Evolutionary conservation across 108 stramenopile genomes (phyloP).

Genomic region (Bacterosira constricta): DNA sequence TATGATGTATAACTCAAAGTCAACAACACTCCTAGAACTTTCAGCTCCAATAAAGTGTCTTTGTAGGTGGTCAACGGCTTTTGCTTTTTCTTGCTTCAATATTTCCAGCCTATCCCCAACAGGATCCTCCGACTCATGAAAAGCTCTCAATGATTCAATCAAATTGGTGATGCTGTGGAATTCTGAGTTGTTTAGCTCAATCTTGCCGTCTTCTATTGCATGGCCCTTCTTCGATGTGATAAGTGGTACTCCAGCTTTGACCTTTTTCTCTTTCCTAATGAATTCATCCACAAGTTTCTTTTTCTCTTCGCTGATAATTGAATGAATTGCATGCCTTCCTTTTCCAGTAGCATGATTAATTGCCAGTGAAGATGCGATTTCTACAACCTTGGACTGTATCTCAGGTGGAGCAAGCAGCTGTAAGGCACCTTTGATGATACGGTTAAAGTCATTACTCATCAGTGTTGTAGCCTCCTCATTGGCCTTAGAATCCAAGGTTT

Average conservation of each 20-base stretch:
- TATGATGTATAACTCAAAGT: conserved; percentile 24
- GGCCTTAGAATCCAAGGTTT: conserved; percentile 13
- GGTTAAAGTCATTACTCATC: conserved; percentile 20
- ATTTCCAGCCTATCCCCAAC: not conserved
- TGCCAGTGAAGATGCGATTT: conserved; percentile 43
- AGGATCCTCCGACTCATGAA: not conserved
- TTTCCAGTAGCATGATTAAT: conserved; percentile 27
- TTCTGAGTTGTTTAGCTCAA: not conserved
- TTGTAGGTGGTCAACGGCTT: conserved; percentile 7
- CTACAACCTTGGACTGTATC: conserved; percentile 29
- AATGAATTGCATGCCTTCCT: conserved; percentile 23
- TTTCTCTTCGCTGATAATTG: conserved; percentile 27
- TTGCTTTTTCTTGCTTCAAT: conserved; percentile 9
- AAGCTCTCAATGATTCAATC: conserved; percentile 5
- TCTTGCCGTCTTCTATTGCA: not conserved
- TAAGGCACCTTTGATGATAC: conserved; percentile 26
- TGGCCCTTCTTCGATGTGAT: not conserved
- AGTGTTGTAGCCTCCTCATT: conserved; percentile 4
- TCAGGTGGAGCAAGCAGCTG: conserved; percentile 26
- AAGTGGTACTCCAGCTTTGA: conserved; percentile 31
- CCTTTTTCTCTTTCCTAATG: conserved; percentile 32
- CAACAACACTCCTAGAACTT: conserved; percentile 5
- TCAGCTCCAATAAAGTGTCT: conserved; percentile 19
- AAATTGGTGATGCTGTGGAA: conserved; percentile 25
- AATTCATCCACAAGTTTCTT: conserved; percentile 40